These are phyloP conservation scores for Alopecurus myosuroides DNA, from an alignment of 176 grass and related monocot species.

Conservation along the genomic window DNA sequence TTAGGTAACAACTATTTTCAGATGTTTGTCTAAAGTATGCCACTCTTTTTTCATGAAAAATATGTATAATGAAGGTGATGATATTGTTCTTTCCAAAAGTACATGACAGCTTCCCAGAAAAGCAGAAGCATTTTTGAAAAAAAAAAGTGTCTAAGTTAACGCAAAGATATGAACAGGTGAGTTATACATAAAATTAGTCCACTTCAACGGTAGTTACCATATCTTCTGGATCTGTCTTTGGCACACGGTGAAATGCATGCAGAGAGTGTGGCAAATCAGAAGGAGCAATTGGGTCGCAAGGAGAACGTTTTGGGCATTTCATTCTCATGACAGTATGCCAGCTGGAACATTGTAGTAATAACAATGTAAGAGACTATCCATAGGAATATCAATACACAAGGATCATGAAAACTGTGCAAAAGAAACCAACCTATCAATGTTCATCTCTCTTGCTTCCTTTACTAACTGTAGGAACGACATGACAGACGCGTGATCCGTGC, in stretches of 20 bases:
- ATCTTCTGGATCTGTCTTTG: constrained; percentile 56
- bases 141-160: background rate
- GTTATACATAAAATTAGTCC: background rate
- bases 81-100: background rate
- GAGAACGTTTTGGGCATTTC: constrained; percentile 49
- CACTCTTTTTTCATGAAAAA: background rate
- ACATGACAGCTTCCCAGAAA: background rate
- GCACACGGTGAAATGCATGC: constrained; percentile 54
- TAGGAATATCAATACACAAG: constrained; percentile 22
- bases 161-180: background rate
- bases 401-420: constrained; percentile 3
- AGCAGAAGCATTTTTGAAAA: background rate
- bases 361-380: constrained; percentile 1
- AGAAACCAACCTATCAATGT: constrained; percentile 73
- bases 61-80: background rate
- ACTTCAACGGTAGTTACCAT: constrained; percentile 41
- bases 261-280: constrained; percentile 77
- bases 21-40: background rate
- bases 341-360: constrained; percentile 50
- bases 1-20: constrained; percentile 3
- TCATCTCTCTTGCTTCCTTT: constrained; percentile 74
- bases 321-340: constrained; percentile 97
- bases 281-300: constrained; percentile 61
- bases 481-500: constrained; percentile 61
- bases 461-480: constrained; percentile 74